Base-by-base conservation (phyloP, 352 stramenopile genomes). In the Phytophthora fragariaefolia region DNA sequence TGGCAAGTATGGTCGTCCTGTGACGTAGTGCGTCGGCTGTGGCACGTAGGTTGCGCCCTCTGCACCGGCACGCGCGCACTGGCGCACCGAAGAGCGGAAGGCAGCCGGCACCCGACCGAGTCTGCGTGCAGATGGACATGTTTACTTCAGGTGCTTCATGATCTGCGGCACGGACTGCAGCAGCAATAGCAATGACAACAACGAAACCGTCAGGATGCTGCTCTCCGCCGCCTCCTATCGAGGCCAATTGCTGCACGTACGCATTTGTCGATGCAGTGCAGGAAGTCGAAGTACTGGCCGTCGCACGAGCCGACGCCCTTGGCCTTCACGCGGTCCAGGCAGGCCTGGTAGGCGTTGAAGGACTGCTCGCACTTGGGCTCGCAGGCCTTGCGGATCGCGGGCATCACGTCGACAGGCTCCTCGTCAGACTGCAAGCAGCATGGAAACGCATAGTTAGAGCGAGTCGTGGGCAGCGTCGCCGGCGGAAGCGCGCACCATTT, bases 231-330 rank as follows among this genome's bases (percentile, higher is more conserved):
- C 8, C 24, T 6, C 6, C 40, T 4, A 26, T 2, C 42, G 12
- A 24, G n/a, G n/a, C n/a, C 45, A 36, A 17, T 20, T 6, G 17
- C 32, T 24, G 7, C 15, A 86, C 85, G 50, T 91, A 97, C 91
- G 79, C 95, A 98, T 88, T 97, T 91, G 78, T 98, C 95, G 56
- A 98, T 89, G 77, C 95, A 98, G 83, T 98, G 90, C 68, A 98
- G 82, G 65, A 93, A 91, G 77, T 98, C 96, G 70, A 98, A 98
- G 79, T 98, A 98, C 85, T 98, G 97, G 68, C 92, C 92, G 69
- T 98, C 93, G 75, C 96, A 98, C 56, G 91, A 85, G 32, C 93
- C 94, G 34, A 98, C 90, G 50, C 91, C 92, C 79, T 97, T 97
- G 66, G 82, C 83, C 50, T 85, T 88, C 66, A 98, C 96, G 63